Percentiles rank a stretch among this genome's conserved stretches.
phyloP scores from a whole-genome alignment of 441 rosid species.

The Arabidopsis hybrid region DNA sequence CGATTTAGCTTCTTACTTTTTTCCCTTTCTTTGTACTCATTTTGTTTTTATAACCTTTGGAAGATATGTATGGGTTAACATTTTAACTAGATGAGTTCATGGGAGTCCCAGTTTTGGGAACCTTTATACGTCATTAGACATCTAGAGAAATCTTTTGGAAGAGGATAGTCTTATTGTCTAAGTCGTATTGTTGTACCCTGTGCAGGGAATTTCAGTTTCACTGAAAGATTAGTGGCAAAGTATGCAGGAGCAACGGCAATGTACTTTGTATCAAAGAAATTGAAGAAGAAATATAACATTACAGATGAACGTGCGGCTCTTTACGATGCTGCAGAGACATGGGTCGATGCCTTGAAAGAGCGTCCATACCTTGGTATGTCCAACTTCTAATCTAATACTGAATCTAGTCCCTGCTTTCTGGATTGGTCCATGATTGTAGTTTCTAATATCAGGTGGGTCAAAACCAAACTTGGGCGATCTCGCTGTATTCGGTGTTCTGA shows the following conservation, averaged over 20 bases:
- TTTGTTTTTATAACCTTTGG: background rate
- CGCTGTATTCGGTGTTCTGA: conserved; percentile 86
- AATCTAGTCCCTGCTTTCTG: conserved; percentile 6
- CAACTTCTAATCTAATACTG: conserved; percentile 1
- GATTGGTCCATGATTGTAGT: conserved; percentile 13
- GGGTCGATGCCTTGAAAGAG: conserved; percentile 85
- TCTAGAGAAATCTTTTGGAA: background rate
- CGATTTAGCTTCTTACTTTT: background rate
- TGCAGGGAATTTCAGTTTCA: conserved; percentile 88
- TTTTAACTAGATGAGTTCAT: background rate
- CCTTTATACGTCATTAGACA: background rate
- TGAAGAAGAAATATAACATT: conserved; percentile 91
- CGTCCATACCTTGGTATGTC: conserved; percentile 76
- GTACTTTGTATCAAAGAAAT: conserved; percentile 92
- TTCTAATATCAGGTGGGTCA: conserved; percentile 63
- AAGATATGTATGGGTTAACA: background rate
- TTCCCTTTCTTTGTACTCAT: background rate
- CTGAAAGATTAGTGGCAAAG: conserved; percentile 82
- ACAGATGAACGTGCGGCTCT: conserved; percentile 87
- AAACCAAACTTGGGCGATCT: conserved; percentile 94
- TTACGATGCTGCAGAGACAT: conserved; percentile 89
- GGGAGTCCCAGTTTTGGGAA: background rate
- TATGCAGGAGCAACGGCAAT: conserved; percentile 94
- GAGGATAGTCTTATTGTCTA: background rate
- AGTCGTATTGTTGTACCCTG: background rate